Evolutionary conservation across 2,329 filamentous ascomycete species (phyloP), one percentile per base, ranked within the genome.

Genomic region (Chaetoscypha palmicola): DNA sequence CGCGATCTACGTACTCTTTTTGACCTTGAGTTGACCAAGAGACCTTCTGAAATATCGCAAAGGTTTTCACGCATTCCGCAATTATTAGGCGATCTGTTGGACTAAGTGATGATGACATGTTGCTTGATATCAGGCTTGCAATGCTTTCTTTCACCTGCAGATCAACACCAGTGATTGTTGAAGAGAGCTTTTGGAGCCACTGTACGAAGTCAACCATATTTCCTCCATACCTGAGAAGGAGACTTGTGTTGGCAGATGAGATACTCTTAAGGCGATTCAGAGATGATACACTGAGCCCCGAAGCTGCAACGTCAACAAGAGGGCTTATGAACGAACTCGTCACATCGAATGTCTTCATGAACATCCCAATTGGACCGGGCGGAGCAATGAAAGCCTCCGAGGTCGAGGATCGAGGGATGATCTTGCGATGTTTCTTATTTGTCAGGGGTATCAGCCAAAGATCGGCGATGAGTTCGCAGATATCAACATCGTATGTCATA

Each of bases 391-490:
- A 41, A 1, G 47, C 32, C 14, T 32, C 23, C 9, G 37, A 47
- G 5, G 31, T 12, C 26, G 20, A 48, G 14, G 22, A 35, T 26
- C 10, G 20, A 11, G 51, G 45, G 24, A 42, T 48, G 2, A 57
- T 22, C 37, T 54, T 53, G 28, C 56, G 50, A 41, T 57, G 50
- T 8, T 32, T 38, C 1, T 53, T 45, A 34, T 55, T 54, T 20
- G 43, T 47, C 4, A 57, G 28, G 2, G 59, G 60, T 7, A 62
- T 30, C 3, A 62, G 45, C 60, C 60, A 62, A 10, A 62, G 39
- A 16, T 21, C 23, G 11, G 57, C 12, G 5, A 39, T 22, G 7
- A 40, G 26, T 38, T 48, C 36, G 11, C 31, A 14, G 8, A 54
- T 33, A 19, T 48, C 31, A 33, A 51, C n/a, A 1, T 19, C 28